Evolutionary conservation across 192 early-diverging fungal genomes (phyloP), one percentile per base, ranked within the genome.

Genomic region (Piromyces sp.): DNA sequence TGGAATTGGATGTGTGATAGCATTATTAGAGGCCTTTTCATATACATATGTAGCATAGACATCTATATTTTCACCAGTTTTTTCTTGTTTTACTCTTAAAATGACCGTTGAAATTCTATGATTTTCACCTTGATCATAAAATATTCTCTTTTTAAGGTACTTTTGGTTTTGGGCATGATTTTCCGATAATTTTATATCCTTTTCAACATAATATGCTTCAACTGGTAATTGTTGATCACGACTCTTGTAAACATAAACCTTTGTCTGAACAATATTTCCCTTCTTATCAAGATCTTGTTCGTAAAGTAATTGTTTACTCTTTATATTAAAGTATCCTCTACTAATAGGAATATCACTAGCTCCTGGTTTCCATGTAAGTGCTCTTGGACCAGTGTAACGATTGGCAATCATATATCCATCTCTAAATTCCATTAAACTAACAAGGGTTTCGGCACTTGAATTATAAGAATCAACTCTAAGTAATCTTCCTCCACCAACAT

Each of bases 171-270:
- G 17, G n/a, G 51, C 26, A 68, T 68, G 51, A n/a, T 68, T n/a
- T 26, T n/a, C 17, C 0, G 51, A 22, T 26, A 68, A 19, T n/a
- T 68, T 17, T 26, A 68, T 68, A 68, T 68, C 51, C 9, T 68
- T 68, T 68, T 68, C 51, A 68, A 68, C 51, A 28, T 68, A 68
- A 86, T 84, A 82, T 85, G 81, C 31, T 58, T 80, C 51, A 0
- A 68, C 9, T 68, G 51, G 51, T 12, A 83, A 31, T 29, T 42
- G 30, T 79, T 80, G 31, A 30, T 82, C 81, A 14, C 9, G 4
- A 51, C 86, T 88, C 26, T 80, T 81, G 30, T 88, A 88, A 12
- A 87, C 81, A 30, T 82, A 80, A n/a, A 80, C 87, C 26, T 82
- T 80, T 30, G 82, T 79, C 22, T 83, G 81, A 79, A 11, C 19